Conservation (phyloP, 2,329 filamentous ascomycete genomes). For the Aspergillus floridensis region DNA sequence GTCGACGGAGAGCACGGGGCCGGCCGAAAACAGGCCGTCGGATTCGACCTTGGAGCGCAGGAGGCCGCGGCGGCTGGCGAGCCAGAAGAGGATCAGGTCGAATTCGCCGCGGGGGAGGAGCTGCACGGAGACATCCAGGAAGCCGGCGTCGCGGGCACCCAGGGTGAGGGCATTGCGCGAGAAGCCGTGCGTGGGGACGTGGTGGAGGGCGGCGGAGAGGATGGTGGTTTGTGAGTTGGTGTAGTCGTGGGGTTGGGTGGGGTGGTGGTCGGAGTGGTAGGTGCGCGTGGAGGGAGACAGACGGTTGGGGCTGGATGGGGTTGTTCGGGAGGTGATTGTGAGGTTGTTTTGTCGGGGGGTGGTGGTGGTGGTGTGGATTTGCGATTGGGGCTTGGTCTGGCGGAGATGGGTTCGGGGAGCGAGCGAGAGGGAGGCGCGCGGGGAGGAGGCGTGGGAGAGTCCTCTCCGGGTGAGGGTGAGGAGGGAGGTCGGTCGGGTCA, state of each 20-base stretch:
- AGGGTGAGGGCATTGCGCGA: slow-evolving; percentile 68
- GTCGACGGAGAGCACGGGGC: slow-evolving; percentile 48
- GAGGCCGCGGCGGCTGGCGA: slow-evolving; percentile 40
- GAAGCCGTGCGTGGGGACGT: slow-evolving; percentile 82
- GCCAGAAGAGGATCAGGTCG: slow-evolving; percentile 63
- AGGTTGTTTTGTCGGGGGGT: neutral
- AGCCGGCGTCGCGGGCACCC: slow-evolving; percentile 80
- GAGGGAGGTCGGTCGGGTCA: neutral
- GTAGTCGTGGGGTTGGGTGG: slow-evolving; percentile 58
- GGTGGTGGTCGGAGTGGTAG: slow-evolving; percentile 75
- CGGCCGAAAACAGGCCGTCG: slow-evolving; percentile 24
- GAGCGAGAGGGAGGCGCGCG: neutral
- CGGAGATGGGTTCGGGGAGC: neutral
- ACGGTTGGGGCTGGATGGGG: slow-evolving; percentile 55
- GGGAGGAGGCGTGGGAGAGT: neutral
- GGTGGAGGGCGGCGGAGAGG: slow-evolving; percentile 72
- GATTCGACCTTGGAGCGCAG: slow-evolving; percentile 37
- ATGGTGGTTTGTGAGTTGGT: slow-evolving; percentile 67
- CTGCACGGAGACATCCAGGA: slow-evolving; percentile 80
- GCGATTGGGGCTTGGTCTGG: slow-evolving; percentile 2
- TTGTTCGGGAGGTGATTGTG: slow-evolving; percentile 42
- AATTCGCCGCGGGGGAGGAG: slow-evolving; percentile 78
- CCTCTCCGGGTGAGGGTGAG: slow-evolving; percentile 3
- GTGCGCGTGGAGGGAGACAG: slow-evolving; percentile 33
- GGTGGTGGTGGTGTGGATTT: neutral